Evolutionary conservation across 1,284 basidiomycete genomes (phyloP), one percentile per base, ranked within the genome.

Genomic region (Rhizoctonia solani): DNA sequence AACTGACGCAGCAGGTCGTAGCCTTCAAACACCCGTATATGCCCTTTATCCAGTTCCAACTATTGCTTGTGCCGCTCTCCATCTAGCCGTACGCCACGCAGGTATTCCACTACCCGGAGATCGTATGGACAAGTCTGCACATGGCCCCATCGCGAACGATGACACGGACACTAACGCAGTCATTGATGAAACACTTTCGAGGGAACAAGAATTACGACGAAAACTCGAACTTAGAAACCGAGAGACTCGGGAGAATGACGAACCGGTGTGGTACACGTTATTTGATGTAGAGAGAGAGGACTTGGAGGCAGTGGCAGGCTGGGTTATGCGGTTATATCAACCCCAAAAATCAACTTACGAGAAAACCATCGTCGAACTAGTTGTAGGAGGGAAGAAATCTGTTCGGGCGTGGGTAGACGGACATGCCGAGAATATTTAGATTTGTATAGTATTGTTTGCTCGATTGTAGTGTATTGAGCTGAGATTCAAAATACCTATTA

Each of bases 11-110:
- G n/a, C n/a, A n/a, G n/a, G n/a, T n/a, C n/a, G 4, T 72, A 95
- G 93, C 19, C 80, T 96, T 44, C 93, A 96, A 77, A 95, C 95
- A 0, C 91, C 93, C 0, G 88, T 95, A 0, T 95, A 95, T 75
- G 89, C 92, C 0, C 77, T 95, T 1, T 95, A 95, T 72, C 86
- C 92, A 13, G 85, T 95, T 3, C 92, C 93, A 6, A 90, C 90
- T 1, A 89, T 98, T 27, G 93, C 95, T 30, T 88, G 90, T 74
- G 89, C 93, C 0, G 85, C 90, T 1, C 94, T 96, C 66, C 80
- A 93, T 41, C 84, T 95, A 42, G 83, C 90, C 0, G 83, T 84
- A 8, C 84, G 92, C 3, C 82, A 88, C 54, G 77, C 88, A 11
- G 79, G 79, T n/a, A 85, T 95, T 25, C 76, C 90, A 0, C 81